Evolutionary conservation across 768 basidiomycete species (phyloP), one percentile per base, ranked within the genome.

Genomic region (Xerocomus brunneocitrinus): DNA sequence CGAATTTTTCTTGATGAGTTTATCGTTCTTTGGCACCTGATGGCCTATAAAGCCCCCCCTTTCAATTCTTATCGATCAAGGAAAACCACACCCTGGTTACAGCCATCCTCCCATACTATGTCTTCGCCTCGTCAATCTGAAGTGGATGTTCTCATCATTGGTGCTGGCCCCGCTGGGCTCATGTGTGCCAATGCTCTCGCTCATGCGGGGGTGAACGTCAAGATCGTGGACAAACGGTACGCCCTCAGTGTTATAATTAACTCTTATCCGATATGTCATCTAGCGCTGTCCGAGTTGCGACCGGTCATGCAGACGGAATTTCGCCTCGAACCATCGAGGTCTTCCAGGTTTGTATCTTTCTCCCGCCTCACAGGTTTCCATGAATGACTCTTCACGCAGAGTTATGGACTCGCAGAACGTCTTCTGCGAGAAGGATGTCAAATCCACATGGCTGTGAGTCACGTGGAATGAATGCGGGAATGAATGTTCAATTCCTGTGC

Each of bases 391-490:
- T 3, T 19, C 8, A 28, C 14, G 10, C 53, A 89, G 87, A 91
- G 87, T 55, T 90, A 90, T 67, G 88, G 88, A 4, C 71, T 90
- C 3, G 82, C 75, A 4, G 83, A 87, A 10, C 76, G 79, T 5
- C 62, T 90, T 8, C 52, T 89, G 27, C 72, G 67, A 22, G 78
- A 87, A 63, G 85, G 79, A 8, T 80, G 79, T 58, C 83, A 84
- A 50, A 74, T 91, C 71, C 79, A 86, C 52, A 75, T 80, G 68
- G 82, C 83, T 32, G 88, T 89, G 61, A 58, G 80, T 66, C 32
- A 30, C 25, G 40, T 56, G 16, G 19, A 3, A 22, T 34, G 24
- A 6, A 28, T 34, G 4, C 9, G 24, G 16, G 44, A 38, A n/a
- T 31, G 16, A 2, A 2, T 32, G 22, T 32, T 32, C 41, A 27